These are phyloP conservation scores for Saccharomyces hybrid DNA, from an alignment of 1,139 yeast species.

Conservation along the genomic window DNA sequence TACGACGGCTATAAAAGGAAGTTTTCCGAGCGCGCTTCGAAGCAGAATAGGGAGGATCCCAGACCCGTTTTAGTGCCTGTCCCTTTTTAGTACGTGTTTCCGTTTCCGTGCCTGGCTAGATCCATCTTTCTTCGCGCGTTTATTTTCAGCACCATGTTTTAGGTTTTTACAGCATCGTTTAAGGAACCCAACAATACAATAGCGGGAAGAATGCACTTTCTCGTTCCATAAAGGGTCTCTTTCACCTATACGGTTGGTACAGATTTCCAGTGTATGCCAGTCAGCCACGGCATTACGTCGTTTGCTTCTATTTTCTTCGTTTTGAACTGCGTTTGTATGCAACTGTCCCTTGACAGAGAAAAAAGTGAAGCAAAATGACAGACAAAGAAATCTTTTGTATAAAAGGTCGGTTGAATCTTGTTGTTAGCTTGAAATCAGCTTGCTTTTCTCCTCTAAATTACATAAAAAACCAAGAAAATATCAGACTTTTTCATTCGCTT, in stretches of 20 bases:
- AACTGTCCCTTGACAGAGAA: not conserved
- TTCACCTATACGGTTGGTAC: not conserved
- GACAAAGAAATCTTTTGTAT: not conserved
- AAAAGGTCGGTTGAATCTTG: not conserved
- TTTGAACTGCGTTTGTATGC: not conserved
- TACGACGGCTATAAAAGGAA: not conserved
- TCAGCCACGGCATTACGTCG: not conserved
- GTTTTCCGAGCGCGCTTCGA: not conserved
- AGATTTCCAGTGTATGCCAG: not conserved
- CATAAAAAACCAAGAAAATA: not conserved
- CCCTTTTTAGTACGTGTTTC: not conserved
- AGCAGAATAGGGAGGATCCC: not conserved
- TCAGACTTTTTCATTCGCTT: slow-evolving; percentile 5
- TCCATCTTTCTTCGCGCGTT: not conserved
- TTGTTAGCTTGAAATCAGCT: not conserved
- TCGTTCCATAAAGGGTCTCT: not conserved
- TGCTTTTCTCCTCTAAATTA: not conserved
- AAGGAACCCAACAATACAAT: not conserved
- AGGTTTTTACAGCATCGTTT: not conserved
- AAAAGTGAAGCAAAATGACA: not conserved
- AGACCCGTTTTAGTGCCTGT: not conserved
- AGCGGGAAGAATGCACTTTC: not conserved
- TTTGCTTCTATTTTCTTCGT: not conserved
- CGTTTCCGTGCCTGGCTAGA: not conserved
- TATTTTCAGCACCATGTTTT: not conserved